A percentile compares a stretch with the other conserved stretches of the same genome.
Conservation (phyloP, 106 monocot species). For the Allium sativum region DNA sequence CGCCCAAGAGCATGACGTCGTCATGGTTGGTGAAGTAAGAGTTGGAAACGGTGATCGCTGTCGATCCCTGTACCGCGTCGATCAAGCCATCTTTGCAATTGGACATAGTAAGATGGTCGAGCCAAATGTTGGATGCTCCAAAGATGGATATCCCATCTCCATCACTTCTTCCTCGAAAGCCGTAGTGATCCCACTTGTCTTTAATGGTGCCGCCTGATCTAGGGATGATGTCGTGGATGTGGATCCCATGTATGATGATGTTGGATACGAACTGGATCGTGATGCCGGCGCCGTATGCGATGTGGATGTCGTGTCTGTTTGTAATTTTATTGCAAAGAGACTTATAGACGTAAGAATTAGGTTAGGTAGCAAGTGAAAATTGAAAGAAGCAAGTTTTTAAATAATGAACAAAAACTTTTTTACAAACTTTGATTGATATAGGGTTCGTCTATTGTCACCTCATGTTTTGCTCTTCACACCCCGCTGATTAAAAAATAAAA, state of each 20-base stretch:
- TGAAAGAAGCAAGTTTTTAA: too few relatives aligned
- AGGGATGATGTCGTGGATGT: constrained; percentile 41
- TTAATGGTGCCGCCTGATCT: constrained; percentile 35
- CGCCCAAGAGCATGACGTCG: constrained; percentile 48
- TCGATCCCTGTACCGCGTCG: constrained; percentile 33
- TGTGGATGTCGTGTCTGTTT: constrained; percentile 28
- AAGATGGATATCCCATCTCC: constrained; percentile 60
- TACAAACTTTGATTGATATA: too few relatives aligned
- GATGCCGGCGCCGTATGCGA: constrained; percentile 44
- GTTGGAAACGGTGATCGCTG: constrained; percentile 61
- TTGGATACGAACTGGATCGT: constrained; percentile 53
- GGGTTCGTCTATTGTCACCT: too few relatives aligned
- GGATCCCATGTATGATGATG: constrained; percentile 61
- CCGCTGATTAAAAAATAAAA: too few relatives aligned
- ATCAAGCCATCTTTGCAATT: constrained; percentile 17
- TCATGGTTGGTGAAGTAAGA: constrained; percentile 37
- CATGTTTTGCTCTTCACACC: too few relatives aligned
- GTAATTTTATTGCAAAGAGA: too few relatives aligned
- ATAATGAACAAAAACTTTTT: too few relatives aligned
- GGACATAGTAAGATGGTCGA: constrained; percentile 35
- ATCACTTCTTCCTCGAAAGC: constrained; percentile 32
- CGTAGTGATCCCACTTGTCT: constrained; percentile 26
- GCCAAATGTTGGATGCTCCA: constrained; percentile 40
- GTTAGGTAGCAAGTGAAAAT: too few relatives aligned
- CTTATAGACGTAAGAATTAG: too few relatives aligned